Evolutionary conservation across 2,329 filamentous ascomycete species (phyloP).

Genomic region (Apiospora arundinis): DNA sequence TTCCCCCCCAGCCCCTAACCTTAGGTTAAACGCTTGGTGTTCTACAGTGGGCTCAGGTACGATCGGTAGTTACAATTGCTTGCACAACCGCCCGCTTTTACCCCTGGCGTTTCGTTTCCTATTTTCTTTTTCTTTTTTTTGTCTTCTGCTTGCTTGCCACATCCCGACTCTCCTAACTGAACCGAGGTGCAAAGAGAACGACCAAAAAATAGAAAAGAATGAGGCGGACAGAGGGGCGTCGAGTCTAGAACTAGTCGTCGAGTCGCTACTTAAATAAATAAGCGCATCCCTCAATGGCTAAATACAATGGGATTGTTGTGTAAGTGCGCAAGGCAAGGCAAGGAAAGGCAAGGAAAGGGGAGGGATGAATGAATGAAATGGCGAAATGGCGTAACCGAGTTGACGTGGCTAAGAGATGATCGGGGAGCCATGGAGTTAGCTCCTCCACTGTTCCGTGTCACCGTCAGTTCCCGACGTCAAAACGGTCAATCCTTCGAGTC

Average conservation of each 20-base stretch:
- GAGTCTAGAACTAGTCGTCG: too few species aligned
- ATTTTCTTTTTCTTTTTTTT: neutral
- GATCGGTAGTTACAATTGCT: constrained; percentile 5
- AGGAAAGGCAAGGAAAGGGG: too few species aligned
- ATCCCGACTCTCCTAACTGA: too few species aligned
- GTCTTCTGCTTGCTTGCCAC: neutral
- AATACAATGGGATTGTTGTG: too few species aligned
- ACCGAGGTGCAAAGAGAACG: too few species aligned
- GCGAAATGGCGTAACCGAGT: neutral
- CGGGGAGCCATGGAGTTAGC: neutral
- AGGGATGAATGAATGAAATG: too few species aligned
- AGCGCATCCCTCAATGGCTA: too few species aligned
- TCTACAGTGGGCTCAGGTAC: neutral
- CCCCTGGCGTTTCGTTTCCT: constrained; percentile 4
- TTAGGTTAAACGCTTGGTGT: neutral
- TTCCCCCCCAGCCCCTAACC: neutral
- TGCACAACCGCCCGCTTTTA: neutral
- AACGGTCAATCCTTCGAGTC: constrained; percentile 4
- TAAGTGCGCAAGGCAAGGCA: too few species aligned
- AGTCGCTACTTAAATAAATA: too few species aligned
- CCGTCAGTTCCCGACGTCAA: neutral
- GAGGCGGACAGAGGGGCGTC: too few species aligned
- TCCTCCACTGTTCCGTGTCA: constrained; percentile 5
- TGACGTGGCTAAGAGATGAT: constrained; percentile 8
- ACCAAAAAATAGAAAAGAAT: too few species aligned